These are phyloP conservation scores for Arthrobotrys entomopaga DNA, from an alignment of 2,329 filamentous ascomycete species.

Conservation along the genomic window DNA sequence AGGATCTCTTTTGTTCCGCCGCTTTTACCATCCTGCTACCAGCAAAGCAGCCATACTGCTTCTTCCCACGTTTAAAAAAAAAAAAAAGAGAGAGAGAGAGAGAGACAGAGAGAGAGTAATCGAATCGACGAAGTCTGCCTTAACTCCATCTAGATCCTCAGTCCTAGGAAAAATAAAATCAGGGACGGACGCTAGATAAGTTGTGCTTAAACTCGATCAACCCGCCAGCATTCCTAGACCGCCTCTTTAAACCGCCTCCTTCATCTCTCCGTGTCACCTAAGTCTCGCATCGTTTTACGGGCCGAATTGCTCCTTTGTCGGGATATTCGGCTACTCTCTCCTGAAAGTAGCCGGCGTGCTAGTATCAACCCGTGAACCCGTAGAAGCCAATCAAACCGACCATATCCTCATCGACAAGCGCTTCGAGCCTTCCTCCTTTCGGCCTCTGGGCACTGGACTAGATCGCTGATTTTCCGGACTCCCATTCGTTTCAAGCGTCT, in stretches of 20 bases:
- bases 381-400: constrained; percentile 54
- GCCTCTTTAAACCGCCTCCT: constrained; percentile 1
- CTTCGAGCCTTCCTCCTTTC: constrained; percentile 33
- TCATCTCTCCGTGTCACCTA: constrained; percentile 31
- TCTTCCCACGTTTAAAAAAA: background rate
- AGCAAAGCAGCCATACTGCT: constrained; percentile 53
- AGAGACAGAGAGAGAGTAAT: background rate
- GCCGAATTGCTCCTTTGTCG: constrained; percentile 45
- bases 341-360: constrained; percentile 35
- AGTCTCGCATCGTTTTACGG: constrained; percentile 52
- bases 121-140: background rate
- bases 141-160: constrained; percentile 15
- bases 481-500: constrained; percentile 6
- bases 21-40: constrained; percentile 42
- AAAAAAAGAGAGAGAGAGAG: background rate
- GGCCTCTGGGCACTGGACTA: constrained; percentile 28
- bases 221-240: constrained; percentile 15
- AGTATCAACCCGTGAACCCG: constrained; percentile 43
- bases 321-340: constrained; percentile 48
- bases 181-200: constrained; percentile 1
- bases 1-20: constrained; percentile 41
- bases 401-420: constrained; percentile 28
- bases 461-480: constrained; percentile 34
- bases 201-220: constrained; percentile 12
- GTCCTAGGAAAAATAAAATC: constrained; percentile 4